Percentiles rank a stretch among this genome's conserved stretches.
Conservation (phyloP, 768 basidiomycete genomes). For the Tulasnella sp. region DNA sequence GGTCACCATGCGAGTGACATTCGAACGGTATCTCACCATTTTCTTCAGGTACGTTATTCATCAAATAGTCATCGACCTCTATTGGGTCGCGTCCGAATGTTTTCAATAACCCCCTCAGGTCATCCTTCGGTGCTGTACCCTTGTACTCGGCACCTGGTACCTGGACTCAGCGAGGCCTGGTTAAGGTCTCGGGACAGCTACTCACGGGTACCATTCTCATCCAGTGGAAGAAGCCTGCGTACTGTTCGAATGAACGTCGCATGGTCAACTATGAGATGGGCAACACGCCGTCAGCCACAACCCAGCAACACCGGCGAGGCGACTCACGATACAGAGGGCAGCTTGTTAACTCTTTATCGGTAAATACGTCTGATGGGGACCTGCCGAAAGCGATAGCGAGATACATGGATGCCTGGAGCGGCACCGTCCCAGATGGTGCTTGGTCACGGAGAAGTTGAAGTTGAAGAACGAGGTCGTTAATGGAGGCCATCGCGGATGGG, state of each 20-base stretch:
- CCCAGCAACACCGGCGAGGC: background rate
- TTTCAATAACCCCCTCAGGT: slow-evolving; percentile 5
- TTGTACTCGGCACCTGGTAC: slow-evolving; percentile 2
- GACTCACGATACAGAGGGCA: background rate
- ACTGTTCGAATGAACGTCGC: slow-evolving; percentile 13
- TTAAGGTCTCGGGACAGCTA: background rate
- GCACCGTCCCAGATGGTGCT: slow-evolving; percentile 8
- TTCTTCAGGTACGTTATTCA: slow-evolving; percentile 5
- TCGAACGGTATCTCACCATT: background rate
- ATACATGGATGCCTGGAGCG: slow-evolving; percentile 13
- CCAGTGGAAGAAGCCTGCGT: slow-evolving; percentile 11
- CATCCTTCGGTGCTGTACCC: background rate
- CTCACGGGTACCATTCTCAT: slow-evolving; percentile 14
- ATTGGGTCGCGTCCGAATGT: slow-evolving; percentile 12
- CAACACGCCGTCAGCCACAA: background rate
- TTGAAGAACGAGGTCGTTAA: slow-evolving; percentile 15
- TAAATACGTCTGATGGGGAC: background rate
- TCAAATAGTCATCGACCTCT: slow-evolving; percentile 11
- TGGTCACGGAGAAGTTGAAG: slow-evolving; percentile 3
- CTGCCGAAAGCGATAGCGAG: slow-evolving; percentile 11
- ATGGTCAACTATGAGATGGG: slow-evolving; percentile 1
- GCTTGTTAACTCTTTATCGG: slow-evolving; percentile 5
- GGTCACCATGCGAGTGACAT: background rate
- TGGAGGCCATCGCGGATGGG: background rate
- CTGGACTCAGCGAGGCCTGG: background rate